These are phyloP conservation scores for Daldinia childiae DNA, from an alignment of 495 filamentous ascomycete genomes.

Conservation along the genomic window DNA sequence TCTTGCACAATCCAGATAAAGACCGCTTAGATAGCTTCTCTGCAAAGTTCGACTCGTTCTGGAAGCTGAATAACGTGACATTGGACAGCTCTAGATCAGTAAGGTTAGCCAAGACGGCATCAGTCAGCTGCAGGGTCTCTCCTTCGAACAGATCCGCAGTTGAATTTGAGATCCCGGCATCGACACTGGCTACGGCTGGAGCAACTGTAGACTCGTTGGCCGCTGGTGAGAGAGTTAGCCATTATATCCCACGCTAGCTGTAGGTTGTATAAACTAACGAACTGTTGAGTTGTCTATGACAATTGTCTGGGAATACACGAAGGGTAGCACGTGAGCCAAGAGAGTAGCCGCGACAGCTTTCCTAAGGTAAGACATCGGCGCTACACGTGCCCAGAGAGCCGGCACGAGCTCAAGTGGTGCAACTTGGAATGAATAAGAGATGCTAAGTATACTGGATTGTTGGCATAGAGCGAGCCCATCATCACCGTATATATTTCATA, in stretches of 20 bases:
- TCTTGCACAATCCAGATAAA: slow-evolving; percentile 53
- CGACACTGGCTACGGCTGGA: slow-evolving; percentile 31
- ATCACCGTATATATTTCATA: slow-evolving; percentile 31
- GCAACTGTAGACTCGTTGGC: slow-evolving; percentile 35
- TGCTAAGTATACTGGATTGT: not conserved
- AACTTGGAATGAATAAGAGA: slow-evolving; percentile 6
- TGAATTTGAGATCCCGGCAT: slow-evolving; percentile 25
- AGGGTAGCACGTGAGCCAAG: slow-evolving; percentile 8
- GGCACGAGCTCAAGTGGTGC: not conserved
- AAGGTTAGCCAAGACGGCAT: slow-evolving; percentile 51
- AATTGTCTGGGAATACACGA: slow-evolving; percentile 25
- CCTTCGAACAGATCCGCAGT: slow-evolving; percentile 46
- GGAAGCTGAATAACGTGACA: slow-evolving; percentile 45
- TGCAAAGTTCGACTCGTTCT: slow-evolving; percentile 23
- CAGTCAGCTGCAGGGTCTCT: slow-evolving; percentile 57
- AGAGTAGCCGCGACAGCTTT: slow-evolving; percentile 12
- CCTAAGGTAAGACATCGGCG: slow-evolving; percentile 25
- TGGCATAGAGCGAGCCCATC: slow-evolving; percentile 1
- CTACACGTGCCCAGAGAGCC: slow-evolving; percentile 19
- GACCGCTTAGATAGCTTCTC: slow-evolving; percentile 27
- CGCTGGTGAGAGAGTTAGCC: slow-evolving; percentile 12
- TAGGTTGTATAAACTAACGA: slow-evolving; percentile 14
- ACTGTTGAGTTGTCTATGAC: slow-evolving; percentile 23
- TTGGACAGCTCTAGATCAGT: slow-evolving; percentile 41
- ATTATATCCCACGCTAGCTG: not conserved